Conservation (phyloP, 148 eudicot genomes). For the Camellia japonica region DNA sequence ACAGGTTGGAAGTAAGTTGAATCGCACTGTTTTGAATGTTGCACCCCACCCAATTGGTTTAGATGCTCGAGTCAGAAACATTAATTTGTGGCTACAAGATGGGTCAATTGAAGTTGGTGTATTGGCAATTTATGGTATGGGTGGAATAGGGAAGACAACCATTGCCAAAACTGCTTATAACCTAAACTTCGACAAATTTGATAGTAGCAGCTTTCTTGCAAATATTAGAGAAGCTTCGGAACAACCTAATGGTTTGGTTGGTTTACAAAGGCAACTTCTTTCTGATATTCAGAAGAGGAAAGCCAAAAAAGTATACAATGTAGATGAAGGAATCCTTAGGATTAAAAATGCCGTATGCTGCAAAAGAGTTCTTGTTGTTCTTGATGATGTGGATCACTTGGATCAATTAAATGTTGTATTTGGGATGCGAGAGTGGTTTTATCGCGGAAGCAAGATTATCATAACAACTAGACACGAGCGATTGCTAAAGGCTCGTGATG, state of each 20-base stretch:
- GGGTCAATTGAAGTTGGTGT: conserved; percentile 10
- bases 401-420: not conserved
- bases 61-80: not conserved
- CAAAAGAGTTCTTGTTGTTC: conserved; percentile 15
- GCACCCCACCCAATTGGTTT: conserved; percentile 1
- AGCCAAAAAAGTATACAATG: not conserved
- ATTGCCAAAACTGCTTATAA: conserved; percentile 11
- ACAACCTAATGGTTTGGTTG: conserved; percentile 3
- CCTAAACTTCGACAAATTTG: conserved; percentile 1
- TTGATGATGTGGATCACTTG: conserved; percentile 6
- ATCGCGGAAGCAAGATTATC: conserved; percentile 9
- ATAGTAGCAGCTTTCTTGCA: conserved; percentile 8
- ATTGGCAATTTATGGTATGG: conserved; percentile 5
- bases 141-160: conserved; percentile 15
- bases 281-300: not conserved
- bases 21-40: conserved; percentile 9
- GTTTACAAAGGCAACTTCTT: conserved; percentile 10
- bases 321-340: conserved; percentile 12
- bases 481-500: conserved; percentile 8
- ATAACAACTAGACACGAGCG: conserved; percentile 6
- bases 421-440: not conserved
- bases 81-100: conserved; percentile 12
- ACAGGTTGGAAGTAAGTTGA: conserved; percentile 2
- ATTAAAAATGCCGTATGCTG: not conserved
- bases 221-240: conserved; percentile 7